Base-by-base conservation (phyloP, 2,329 filamentous ascomycete genomes). In the Sarocladium oryzae region DNA sequence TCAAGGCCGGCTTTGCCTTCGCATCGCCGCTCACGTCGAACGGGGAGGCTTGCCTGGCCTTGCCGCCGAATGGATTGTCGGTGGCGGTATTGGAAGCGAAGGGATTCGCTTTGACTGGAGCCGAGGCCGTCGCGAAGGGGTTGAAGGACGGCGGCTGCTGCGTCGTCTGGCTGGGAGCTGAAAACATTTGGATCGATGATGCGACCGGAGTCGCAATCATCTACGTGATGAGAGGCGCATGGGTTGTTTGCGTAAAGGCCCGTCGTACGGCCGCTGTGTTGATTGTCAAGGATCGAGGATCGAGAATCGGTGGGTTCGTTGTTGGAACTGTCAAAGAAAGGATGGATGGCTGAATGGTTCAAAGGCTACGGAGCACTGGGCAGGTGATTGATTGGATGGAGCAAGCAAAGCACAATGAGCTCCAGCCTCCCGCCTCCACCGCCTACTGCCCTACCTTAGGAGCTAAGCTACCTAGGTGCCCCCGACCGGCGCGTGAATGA, bases 151-250 rank as follows among this genome's bases (percentile, higher is more conserved):
- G 61, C 56, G 62, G 58, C 57, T 59, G 62, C 56, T 61, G 59
- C 63, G 66, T 63, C 58, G 65, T 60, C 57, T 65, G 63, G 56
- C 63, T 60, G 53, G 68, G 63, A 51, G 64, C 56, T 53, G 67
- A 65, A 62, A 66, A 65, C 68, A 70, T 70, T 59, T 63, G 61
- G 59, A 56, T 63, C 58, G 66, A 68, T 64, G 66, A 66, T 67
- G 68, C 68, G 68, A 69, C 66, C 54, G 55, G 55, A 58, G 67
- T 69, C 65, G 67, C 68, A 66, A 60, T 64, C 67, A 69, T 61
- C 65, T 58, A 58, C 43, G 24, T 30, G 43, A 48, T 20, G 15
- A 48, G 26, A 48, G 43, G 43, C 43, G 24, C 43, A 48, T 48
- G 43, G n/a, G 43, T 45, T 40, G 37, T 7, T 30, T 30, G 28